Evolutionary conservation across 192 early-diverging fungal genomes (phyloP), one percentile per base, ranked within the genome.

Genomic region (Backusella parvicylindrica): DNA sequence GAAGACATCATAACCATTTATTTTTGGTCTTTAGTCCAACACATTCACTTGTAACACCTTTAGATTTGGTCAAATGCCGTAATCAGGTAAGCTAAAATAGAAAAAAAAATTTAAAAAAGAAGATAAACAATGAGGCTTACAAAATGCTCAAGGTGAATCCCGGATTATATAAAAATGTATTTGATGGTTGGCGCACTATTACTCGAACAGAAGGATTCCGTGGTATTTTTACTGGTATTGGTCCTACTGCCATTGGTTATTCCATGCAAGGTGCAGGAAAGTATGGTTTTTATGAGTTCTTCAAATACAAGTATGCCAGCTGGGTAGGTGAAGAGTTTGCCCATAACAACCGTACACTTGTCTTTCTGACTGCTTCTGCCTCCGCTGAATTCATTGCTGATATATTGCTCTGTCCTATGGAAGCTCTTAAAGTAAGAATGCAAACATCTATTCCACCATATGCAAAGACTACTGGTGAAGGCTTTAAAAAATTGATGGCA

Each of bases 231-330:
- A 93, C 92, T 40, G 95, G 95, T 56, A 85, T 90, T 31, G 87
- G 83, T 9, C 94, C 95, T 30, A 96, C 94, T 16, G 81, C 93
- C 35, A 72, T 94, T 41, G 95, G 95, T 21, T 96, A 96, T 85
- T 94, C 92, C 53, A 73, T 90, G 65, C 94, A 96, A 84, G 94
- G 94, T 76, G 84, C 88, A 76, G 88, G 91, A 86, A 97, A 97
- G 85, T 97, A 94, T 83, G 95, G 95, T 30, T 89, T 94, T 66
- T 95, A 96, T 84, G 95, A 97, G 83, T 79, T 91, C 75, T 97
- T 95, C 88, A 97, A 97, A 84, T 88, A 92, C 82, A 80, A 84
- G 72, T 94, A 91, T 74, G 77, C 85, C 64, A 78, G 82, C 41
- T 9, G 87, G 9, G 90, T 82, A 41, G 91, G 91, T 72, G 90